phyloP scores from a whole-genome alignment of 2,329 filamentous ascomycete species.

The Fusarium ramigenum region DNA sequence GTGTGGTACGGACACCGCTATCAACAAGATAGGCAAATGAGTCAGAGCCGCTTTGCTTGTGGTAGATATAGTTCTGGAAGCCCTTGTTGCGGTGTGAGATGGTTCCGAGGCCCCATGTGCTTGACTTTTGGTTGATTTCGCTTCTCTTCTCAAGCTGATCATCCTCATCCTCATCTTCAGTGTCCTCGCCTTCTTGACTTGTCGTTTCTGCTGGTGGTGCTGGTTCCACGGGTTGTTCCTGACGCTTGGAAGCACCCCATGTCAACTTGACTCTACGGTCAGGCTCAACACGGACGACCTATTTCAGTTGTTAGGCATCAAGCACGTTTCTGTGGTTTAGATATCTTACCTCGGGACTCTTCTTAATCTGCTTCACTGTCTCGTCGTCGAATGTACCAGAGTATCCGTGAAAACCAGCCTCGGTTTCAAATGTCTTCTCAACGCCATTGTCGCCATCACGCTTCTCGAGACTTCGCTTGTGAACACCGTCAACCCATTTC shows the following conservation, averaged over 20 bases:
- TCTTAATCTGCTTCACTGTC: conserved; percentile 54
- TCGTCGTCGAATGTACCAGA: conserved; percentile 54
- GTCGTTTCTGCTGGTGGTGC: neutral
- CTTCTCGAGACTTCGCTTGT: conserved; percentile 62
- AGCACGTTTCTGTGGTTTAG: fast-evolving
- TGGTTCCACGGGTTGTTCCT: neutral
- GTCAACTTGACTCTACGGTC: conserved; percentile 42
- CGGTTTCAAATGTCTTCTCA: conserved; percentile 44
- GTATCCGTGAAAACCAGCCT: conserved; percentile 52
- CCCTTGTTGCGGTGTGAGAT: conserved; percentile 46
- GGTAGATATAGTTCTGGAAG: conserved; percentile 57
- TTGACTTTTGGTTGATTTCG: conserved; percentile 41
- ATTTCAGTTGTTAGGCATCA: neutral
- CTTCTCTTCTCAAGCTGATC: conserved; percentile 35
- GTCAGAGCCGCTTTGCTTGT: conserved; percentile 53
- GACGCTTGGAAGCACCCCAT: conserved; percentile 4
- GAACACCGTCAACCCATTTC: conserved; percentile 59
- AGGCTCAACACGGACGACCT: conserved; percentile 45
- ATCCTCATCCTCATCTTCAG: neutral
- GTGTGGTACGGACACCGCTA: conserved; percentile 66
- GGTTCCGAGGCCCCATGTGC: conserved; percentile 47
- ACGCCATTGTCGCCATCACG: conserved; percentile 51
- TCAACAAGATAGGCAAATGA: conserved; percentile 72
- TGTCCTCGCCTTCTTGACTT: neutral
- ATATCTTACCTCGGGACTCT: conserved; percentile 53